Conservation (phyloP, 345 rosid genomes). For the Lenwebbia sp. region DNA sequence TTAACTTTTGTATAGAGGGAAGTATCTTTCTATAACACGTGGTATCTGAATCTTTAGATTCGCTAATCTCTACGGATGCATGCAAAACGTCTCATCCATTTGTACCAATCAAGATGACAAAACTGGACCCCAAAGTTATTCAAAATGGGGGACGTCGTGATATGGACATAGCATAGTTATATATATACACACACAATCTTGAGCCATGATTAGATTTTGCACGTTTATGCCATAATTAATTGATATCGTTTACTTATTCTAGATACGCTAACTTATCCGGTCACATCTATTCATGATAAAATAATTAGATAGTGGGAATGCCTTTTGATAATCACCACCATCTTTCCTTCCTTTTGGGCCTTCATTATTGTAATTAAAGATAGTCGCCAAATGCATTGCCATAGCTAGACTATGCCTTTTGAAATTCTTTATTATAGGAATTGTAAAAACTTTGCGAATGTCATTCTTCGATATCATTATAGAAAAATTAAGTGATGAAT, state of each 20-base stretch:
- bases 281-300: not conserved
- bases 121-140: not conserved
- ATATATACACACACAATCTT: not conserved
- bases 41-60: not conserved
- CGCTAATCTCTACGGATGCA: not conserved
- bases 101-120: not conserved
- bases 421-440: not conserved
- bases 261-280: not conserved
- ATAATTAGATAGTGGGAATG: not conserved
- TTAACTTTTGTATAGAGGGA: not conserved
- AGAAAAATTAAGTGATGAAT: not conserved
- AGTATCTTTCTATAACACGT: not conserved
- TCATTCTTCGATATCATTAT: not conserved
- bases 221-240: not conserved
- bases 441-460: not conserved
- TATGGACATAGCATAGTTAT: not conserved
- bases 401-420: not conserved
- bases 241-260: not conserved
- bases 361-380: not conserved
- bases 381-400: not conserved
- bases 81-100: not conserved
- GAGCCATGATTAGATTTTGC: not conserved
- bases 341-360: not conserved
- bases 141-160: not conserved
- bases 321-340: not conserved